Conservation (phyloP, 192 early-diverging fungal species). For the Thamnidium elegans region DNA sequence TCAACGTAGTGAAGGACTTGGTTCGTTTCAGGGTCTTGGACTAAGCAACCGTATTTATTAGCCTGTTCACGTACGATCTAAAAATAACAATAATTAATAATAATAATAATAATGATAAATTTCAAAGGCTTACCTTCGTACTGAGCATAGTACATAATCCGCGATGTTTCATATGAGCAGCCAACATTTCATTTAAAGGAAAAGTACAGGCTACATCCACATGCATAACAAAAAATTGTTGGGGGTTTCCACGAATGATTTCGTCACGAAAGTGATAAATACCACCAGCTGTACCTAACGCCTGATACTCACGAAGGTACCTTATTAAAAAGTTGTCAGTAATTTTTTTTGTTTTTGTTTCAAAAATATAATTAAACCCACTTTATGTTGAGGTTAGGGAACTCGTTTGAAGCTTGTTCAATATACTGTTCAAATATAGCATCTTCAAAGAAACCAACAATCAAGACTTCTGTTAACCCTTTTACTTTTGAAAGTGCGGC, state of each 20-base stretch:
- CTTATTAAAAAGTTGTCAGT: slow-evolving; percentile 39
- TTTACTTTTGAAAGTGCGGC: slow-evolving; percentile 84
- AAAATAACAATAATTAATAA: too few relatives aligned
- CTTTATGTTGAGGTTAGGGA: slow-evolving; percentile 81
- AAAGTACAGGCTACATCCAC: slow-evolving; percentile 94
- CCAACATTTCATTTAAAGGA: slow-evolving; percentile 86
- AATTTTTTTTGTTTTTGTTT: neutral
- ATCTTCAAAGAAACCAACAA: slow-evolving; percentile 98
- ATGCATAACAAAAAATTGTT: slow-evolving; percentile 95
- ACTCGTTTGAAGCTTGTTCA: slow-evolving; percentile 81
- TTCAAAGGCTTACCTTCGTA: too few relatives aligned
- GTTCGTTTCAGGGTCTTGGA: slow-evolving; percentile 78
- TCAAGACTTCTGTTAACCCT: slow-evolving; percentile 88
- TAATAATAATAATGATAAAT: too few relatives aligned
- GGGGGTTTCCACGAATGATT: slow-evolving; percentile 86
- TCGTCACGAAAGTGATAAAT: slow-evolving; percentile 99
- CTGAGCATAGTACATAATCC: slow-evolving; percentile 88
- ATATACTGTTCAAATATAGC: slow-evolving; percentile 87
- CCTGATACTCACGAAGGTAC: slow-evolving; percentile 96
- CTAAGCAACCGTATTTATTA: slow-evolving; percentile 89
- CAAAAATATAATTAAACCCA: slow-evolving; percentile 27
- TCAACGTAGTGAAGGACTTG: slow-evolving; percentile 97
- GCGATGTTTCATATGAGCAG: slow-evolving; percentile 77
- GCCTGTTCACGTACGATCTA: slow-evolving; percentile 66
- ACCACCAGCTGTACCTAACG: slow-evolving; percentile 96